Conservation (phyloP, 177 flowering plant genomes). For the Vitis hybrid region DNA sequence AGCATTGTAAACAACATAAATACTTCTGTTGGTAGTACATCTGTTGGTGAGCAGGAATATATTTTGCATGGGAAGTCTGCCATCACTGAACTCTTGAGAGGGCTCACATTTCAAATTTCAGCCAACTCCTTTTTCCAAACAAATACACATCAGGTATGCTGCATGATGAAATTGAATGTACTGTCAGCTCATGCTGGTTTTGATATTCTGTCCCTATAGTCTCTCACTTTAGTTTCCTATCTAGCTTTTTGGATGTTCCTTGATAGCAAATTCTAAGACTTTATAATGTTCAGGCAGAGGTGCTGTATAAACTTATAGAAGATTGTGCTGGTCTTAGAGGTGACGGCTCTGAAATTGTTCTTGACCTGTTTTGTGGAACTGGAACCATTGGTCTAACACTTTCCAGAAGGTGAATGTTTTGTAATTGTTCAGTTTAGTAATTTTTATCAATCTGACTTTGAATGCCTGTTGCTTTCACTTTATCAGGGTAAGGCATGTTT, state of each 20-base stretch:
- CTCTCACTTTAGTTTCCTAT: neutral
- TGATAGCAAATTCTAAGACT: slow-evolving; percentile 9
- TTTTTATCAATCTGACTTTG: neutral
- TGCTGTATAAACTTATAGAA: slow-evolving; percentile 83
- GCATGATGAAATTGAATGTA: neutral
- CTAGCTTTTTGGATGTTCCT: neutral
- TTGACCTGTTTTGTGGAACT: slow-evolving; percentile 97
- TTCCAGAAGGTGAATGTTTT: slow-evolving; percentile 62
- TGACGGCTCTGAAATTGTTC: slow-evolving; percentile 92
- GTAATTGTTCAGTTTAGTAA: neutral
- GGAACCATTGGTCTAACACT: slow-evolving; percentile 98
- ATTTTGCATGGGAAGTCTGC: slow-evolving; percentile 73
- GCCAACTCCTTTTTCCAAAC: slow-evolving; percentile 99
- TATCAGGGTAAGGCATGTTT: slow-evolving; percentile 79
- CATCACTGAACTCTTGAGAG: slow-evolving; percentile 82
- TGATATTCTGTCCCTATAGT: neutral
- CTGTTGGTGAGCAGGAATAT: slow-evolving; percentile 88
- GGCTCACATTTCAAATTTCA: slow-evolving; percentile 86
- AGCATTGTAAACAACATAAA: slow-evolving; percentile 92
- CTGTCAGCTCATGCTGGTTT: neutral
- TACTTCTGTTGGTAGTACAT: slow-evolving; percentile 88
- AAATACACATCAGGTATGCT: slow-evolving; percentile 81
- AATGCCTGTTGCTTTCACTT: slow-evolving; percentile 5
- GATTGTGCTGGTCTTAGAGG: slow-evolving; percentile 85
- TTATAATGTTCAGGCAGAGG: slow-evolving; percentile 73